phyloP scores from a whole-genome alignment of 2,329 filamentous ascomycete species.

The Scedosporium boydii region DNA sequence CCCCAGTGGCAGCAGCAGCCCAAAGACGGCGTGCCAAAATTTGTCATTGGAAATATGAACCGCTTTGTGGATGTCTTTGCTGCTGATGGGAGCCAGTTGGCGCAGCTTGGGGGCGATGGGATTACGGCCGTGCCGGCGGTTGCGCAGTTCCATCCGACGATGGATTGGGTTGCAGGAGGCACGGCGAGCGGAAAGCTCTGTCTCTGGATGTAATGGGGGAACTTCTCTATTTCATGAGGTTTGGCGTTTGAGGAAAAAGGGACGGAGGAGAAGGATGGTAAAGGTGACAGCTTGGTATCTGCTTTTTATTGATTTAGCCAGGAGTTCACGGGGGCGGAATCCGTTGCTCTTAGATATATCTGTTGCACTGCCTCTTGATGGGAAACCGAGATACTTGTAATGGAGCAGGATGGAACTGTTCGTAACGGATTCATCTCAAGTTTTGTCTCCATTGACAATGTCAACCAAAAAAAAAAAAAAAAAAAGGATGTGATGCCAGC shows the following conservation, averaged over 20 bases:
- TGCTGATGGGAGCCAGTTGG: slow-evolving; percentile 73
- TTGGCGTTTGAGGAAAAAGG: neutral
- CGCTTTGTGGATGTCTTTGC: slow-evolving; percentile 90
- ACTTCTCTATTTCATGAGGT: neutral
- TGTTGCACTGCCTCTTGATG: too few species aligned
- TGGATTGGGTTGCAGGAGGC: slow-evolving; percentile 87
- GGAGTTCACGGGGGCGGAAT: too few species aligned
- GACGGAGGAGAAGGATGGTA: neutral
- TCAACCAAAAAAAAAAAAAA: too few species aligned
- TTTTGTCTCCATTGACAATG: too few species aligned
- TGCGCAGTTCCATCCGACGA: slow-evolving; percentile 76
- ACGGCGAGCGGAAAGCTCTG: slow-evolving; percentile 89
- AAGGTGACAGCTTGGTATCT: too few species aligned
- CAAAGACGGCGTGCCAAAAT: slow-evolving; percentile 69
- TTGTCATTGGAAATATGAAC: slow-evolving; percentile 96
- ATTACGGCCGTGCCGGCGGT: slow-evolving; percentile 94
- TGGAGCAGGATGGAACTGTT: too few species aligned
- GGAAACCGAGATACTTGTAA: too few species aligned
- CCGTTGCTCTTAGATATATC: too few species aligned
- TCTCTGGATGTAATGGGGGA: slow-evolving; percentile 51
- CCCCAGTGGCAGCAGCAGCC: slow-evolving; percentile 83
- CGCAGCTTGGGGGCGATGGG: slow-evolving; percentile 76
- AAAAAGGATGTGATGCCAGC: too few species aligned
- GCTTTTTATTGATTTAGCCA: too few species aligned
- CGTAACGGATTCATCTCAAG: too few species aligned